Evolutionary conservation across 73 alveolate genomes (phyloP).

Genomic region (Paramecium sonneborni): DNA sequence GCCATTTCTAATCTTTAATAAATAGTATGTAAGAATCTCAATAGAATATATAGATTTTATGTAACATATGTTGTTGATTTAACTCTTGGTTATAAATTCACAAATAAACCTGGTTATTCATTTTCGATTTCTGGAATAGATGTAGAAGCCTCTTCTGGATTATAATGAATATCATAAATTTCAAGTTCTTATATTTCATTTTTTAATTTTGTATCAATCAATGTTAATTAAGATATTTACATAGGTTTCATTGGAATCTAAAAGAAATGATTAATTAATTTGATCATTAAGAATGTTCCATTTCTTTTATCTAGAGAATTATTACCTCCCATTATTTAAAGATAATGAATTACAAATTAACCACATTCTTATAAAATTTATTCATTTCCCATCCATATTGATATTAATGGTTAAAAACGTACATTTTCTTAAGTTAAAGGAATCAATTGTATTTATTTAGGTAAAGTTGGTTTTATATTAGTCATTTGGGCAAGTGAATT

Average conservation of each 20-base stretch:
- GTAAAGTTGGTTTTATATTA: not conserved
- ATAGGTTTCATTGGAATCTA: not conserved
- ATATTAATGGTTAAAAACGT: not conserved
- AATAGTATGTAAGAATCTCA: not conserved
- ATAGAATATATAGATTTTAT: not conserved
- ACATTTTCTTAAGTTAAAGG: not conserved
- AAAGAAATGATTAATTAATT: not conserved
- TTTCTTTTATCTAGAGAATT: not conserved
- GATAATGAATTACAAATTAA: constrained; percentile 44
- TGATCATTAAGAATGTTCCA: constrained; percentile 7
- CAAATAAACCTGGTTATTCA: not conserved
- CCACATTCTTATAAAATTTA: constrained; percentile 26
- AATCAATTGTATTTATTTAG: not conserved
- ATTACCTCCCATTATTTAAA: constrained; percentile 49
- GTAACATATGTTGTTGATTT: not conserved
- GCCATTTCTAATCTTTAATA: constrained; percentile 47
- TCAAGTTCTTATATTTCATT: not conserved
- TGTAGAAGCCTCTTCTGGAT: not conserved
- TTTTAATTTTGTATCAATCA: not conserved
- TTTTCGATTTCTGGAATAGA: not conserved
- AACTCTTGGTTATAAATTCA: not conserved
- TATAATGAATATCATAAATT: constrained; percentile 34
- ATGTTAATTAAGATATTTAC: not conserved
- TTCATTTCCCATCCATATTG: constrained; percentile 17
- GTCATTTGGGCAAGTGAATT: constrained; percentile 19